Base-by-base conservation (phyloP, 148 eudicot genomes). In the Diospyros lotus region DNA sequence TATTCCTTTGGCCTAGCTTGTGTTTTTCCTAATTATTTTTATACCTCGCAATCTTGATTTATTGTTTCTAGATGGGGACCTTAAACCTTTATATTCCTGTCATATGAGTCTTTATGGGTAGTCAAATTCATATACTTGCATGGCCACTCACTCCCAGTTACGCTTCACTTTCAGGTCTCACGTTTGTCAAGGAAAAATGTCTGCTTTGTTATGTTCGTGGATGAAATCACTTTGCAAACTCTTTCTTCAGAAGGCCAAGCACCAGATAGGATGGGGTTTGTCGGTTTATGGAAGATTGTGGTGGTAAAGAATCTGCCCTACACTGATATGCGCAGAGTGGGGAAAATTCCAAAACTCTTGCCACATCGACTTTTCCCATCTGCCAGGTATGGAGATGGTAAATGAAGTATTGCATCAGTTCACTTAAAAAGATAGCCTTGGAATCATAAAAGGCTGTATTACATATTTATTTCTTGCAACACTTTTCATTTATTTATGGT, bases 141-240 rank as follows among this genome's bases (percentile, higher is more conserved):
- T 51, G 59, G 59, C 51, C 14, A n/a, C 28, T 66, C 56, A 43
- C 12, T 54, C 43, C 70, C 55, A 55, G 48, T 76, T 68, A 14
- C 38, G 28, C 64, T 67, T 81, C 64, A 63, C 72, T 76, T 70
- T 58, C 89, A 95, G 99, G 94, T 95, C 66, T 93, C 94, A 69
- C 90, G 90, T 69, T 62, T 90, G 79, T 93, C 99, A 66, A 90
- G 82, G 89, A 95, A 93, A 84, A 95, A 95, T 80, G 98, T 93
- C 60, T 95, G 99, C 86, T 95, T 95, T 82, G 99, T 95, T 72
- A 93, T 95, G 98, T 95, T 95, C 77, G 82, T 93, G 85, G 99
- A 95, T 76, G 97, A 91, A 82, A 76, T 54, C 76, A 89, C 98
- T 62, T 79, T 90, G 85, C 88, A 78, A 81, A 87, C 97, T 66